Base-by-base conservation (phyloP, 306 rosid species). In the Phaseolus lunatus region DNA sequence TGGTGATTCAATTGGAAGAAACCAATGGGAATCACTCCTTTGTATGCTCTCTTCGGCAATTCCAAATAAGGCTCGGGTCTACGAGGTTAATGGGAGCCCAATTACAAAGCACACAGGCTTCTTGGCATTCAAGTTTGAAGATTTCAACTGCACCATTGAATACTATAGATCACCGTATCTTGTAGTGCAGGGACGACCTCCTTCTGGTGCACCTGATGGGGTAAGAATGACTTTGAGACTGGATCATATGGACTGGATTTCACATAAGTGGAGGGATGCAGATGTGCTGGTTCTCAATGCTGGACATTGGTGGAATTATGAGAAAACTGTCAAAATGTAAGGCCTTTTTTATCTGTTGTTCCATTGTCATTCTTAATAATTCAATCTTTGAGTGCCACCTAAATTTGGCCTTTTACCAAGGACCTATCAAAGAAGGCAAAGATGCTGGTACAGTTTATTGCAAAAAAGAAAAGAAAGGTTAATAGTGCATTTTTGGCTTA, bases 21-120 rank as follows among this genome's bases (percentile, higher is more conserved):
- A 94, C 84, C 98, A 94, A 48, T 91, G 97, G 98, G 98, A 91
- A 75, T 94, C 98, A 5, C 89, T 94, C 22, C 96, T 94, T 67
- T 94, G 98, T 74, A 84, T 94, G 96, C 91, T 94, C 31, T 90
- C 97, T 78, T 85, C 92, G 53, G 91, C 43, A 0, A 31, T 94
- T 76, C 56, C 81, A 10, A 81, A 94, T 84, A 86, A 90, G 81
- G 58, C 85, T 72, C 48, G 84, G 24, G 79, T 91, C 43, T 86
- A 90, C 24, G 98, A 94, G 82, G 88, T 90, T 75, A 90, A 90
- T 59, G 93, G 98, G 82, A 86, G 4, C 14, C 96, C 97, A 24
- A 91, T 91, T 58, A 65, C 96, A 4, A 94, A 90, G 88, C 98
- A 94, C 81, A 84, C 86, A 3, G 97, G 98, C 58, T 88, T 83